A percentile compares a stretch with the other conserved stretches of the same genome.
phyloP scores from a whole-genome alignment of 192 early-diverging fungal genomes.

The Chytriomyces sp. region DNA sequence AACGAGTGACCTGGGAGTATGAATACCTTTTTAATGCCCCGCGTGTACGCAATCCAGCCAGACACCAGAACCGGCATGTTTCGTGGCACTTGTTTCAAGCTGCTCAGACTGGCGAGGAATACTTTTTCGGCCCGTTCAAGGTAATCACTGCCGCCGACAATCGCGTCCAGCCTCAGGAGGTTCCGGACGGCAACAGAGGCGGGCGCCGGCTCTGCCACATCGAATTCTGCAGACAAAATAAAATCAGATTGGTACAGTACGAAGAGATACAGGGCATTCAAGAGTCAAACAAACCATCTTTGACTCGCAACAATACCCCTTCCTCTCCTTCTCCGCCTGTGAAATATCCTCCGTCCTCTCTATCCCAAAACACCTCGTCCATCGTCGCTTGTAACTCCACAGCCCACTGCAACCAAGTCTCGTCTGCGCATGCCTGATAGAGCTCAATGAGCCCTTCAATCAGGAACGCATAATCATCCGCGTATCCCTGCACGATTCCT shows the following conservation, averaged over 20 bases:
- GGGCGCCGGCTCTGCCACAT: conserved; percentile 66
- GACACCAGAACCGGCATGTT: conserved; percentile 49
- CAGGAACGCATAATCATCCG: conserved; percentile 65
- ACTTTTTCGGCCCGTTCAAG: conserved; percentile 36
- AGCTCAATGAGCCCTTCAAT: conserved; percentile 59
- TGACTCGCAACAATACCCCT: conserved; percentile 53
- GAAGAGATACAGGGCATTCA: background rate
- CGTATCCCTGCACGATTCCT: conserved; percentile 51
- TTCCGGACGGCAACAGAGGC: conserved; percentile 59
- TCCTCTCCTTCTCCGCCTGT: conserved; percentile 44
- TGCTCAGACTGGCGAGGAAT: conserved; percentile 30
- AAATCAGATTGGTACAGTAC: background rate
- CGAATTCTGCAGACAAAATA: conserved; percentile 49
- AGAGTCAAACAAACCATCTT: conserved; percentile 57
- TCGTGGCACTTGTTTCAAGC: conserved; percentile 38
- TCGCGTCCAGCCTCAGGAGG: conserved; percentile 51
- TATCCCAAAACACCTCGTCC: conserved; percentile 62
- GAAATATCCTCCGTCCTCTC: conserved; percentile 51
- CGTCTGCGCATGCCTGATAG: conserved; percentile 55
- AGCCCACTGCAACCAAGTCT: conserved; percentile 62
- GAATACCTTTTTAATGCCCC: conserved; percentile 54
- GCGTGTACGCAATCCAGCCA: conserved; percentile 32
- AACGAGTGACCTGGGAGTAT: conserved; percentile 2
- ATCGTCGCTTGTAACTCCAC: conserved; percentile 57
- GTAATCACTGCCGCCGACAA: conserved; percentile 28